phyloP scores from a whole-genome alignment of 176 grass and related monocot species.

The Cenchrus fungigraminus region DNA sequence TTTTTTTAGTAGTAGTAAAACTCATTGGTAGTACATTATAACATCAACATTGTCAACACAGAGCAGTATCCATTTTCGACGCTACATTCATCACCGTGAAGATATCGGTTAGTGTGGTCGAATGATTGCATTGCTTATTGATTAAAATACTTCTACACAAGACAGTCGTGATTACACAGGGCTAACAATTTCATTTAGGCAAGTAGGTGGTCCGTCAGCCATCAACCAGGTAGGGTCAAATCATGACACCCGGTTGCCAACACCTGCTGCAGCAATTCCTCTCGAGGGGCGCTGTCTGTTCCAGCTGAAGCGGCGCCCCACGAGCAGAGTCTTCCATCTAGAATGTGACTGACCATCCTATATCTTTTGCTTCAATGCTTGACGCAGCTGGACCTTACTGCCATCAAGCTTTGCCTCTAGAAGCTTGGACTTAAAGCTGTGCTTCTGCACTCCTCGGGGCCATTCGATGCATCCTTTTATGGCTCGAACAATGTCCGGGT shows the following conservation, averaged over 20 bases:
- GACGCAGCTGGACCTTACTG: slow-evolving; percentile 65
- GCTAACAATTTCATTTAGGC: slow-evolving; percentile 17
- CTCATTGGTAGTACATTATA: neutral
- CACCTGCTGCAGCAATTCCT: slow-evolving; percentile 4
- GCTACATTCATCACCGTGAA: neutral
- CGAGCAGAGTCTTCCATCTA: neutral
- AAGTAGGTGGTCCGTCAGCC: neutral
- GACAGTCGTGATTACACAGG: slow-evolving; percentile 19
- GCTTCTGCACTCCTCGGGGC: slow-evolving; percentile 60
- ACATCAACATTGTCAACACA: neutral
- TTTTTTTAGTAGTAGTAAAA: neutral
- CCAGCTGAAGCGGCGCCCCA: slow-evolving; percentile 10
- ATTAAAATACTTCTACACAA: slow-evolving; percentile 32
- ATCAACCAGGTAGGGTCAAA: neutral
- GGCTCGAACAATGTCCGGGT: slow-evolving; percentile 45
- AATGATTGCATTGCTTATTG: slow-evolving; percentile 49
- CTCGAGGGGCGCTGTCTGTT: slow-evolving; percentile 14
- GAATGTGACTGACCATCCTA: slow-evolving; percentile 32
- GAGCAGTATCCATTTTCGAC: neutral
- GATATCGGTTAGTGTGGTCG: neutral
- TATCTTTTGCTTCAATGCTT: slow-evolving; percentile 70
- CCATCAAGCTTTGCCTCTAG: slow-evolving; percentile 56
- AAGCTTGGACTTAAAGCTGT: slow-evolving; percentile 69
- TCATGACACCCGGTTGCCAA: slow-evolving; percentile 8
- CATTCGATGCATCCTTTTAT: slow-evolving; percentile 63